Conservation (phyloP, 2,329 filamentous ascomycete species). For the Pseudogymnoascus sp. region DNA sequence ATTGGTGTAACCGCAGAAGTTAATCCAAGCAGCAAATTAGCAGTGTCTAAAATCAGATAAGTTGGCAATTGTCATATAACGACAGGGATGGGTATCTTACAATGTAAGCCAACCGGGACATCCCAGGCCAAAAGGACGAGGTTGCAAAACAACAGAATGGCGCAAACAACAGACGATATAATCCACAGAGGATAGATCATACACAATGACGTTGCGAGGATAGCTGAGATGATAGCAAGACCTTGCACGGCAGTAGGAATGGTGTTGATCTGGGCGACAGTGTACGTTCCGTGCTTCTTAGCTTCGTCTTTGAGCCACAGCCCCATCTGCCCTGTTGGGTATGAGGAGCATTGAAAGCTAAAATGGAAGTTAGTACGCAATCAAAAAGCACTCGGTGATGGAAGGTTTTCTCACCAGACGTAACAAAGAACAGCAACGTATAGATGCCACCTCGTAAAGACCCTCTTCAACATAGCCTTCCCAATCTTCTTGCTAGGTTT, state of each 20-base stretch:
- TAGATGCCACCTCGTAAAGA: constrained; percentile 27
- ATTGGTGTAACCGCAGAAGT: constrained; percentile 23
- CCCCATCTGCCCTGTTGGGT: constrained; percentile 19
- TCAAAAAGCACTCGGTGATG: background rate
- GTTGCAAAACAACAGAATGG: constrained; percentile 19
- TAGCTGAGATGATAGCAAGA: constrained; percentile 22
- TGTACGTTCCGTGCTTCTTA: constrained; percentile 16
- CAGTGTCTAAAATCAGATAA: constrained; percentile 10
- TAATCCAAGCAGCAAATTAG: constrained; percentile 21
- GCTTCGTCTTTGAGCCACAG: constrained; percentile 32
- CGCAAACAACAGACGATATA: constrained; percentile 21
- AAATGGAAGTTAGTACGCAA: background rate
- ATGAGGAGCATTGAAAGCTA: constrained; percentile 12
- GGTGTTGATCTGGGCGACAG: constrained; percentile 26
- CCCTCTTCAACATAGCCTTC: constrained; percentile 20
- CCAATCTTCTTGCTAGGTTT: constrained; percentile 14
- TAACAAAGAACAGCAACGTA: constrained; percentile 20
- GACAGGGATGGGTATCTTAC: constrained; percentile 7
- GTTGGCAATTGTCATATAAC: background rate
- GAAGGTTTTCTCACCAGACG: constrained; percentile 17
- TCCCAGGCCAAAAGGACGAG: constrained; percentile 24
- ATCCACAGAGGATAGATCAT: constrained; percentile 30
- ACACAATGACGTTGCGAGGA: constrained; percentile 25
- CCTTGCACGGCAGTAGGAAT: constrained; percentile 20
- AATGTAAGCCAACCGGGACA: constrained; percentile 21